Conservation (phyloP, 331 rosid species). For the Quercus phellos region DNA sequence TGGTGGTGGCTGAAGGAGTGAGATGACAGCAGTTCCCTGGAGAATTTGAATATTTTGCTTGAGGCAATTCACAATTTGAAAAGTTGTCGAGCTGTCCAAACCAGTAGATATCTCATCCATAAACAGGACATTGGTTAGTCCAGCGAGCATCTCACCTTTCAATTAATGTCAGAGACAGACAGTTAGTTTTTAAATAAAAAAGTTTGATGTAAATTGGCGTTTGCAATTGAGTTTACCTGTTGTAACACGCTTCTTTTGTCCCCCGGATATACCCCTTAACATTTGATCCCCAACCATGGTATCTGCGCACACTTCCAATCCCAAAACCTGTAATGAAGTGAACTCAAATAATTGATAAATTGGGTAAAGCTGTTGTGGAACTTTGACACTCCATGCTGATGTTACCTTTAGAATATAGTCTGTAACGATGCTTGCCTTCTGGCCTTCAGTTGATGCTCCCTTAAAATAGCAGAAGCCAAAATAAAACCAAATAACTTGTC, state of each 20-base stretch:
- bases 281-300: constrained; percentile 48
- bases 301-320: constrained; percentile 58
- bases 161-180: not conserved
- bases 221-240: constrained; percentile 27
- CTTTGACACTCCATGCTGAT: not conserved
- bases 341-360: not conserved
- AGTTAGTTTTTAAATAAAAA: too few relatives aligned
- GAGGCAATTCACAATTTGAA: constrained; percentile 58
- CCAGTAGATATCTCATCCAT: constrained; percentile 61
- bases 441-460: not conserved
- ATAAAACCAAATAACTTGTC: not conserved
- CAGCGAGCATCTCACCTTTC: constrained; percentile 60
- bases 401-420: too few relatives aligned
- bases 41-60: constrained; percentile 53
- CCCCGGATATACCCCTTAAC: constrained; percentile 59
- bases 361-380: not conserved
- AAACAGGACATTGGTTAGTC: constrained; percentile 22
- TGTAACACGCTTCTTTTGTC: constrained; percentile 61
- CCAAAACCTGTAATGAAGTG: constrained; percentile 31
- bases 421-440: too few relatives aligned
- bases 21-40: constrained; percentile 53
- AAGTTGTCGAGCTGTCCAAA: constrained; percentile 77
- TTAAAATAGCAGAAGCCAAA: not conserved
- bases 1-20: constrained; percentile 81
- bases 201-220: not conserved